Evolutionary conservation across 768 basidiomycete species (phyloP), one percentile per base, ranked within the genome.

Genomic region (Termitomyces sp.): DNA sequence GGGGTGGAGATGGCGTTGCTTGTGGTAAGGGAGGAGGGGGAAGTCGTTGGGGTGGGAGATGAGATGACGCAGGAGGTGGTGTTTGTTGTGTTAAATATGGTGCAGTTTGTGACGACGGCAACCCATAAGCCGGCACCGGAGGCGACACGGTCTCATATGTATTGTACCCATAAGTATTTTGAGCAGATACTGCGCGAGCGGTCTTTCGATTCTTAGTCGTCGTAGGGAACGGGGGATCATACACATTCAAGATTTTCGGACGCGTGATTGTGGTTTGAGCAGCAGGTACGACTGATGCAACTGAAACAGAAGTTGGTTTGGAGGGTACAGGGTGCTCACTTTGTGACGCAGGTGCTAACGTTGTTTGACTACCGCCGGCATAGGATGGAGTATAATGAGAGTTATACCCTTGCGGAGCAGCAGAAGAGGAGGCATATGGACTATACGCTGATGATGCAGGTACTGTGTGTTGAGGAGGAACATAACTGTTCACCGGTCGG

Each of bases 151-250:
- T 60, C 53, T 69, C 66, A 20, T 67, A 72, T 16, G 68, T 62
- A 39, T 68, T 67, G 59, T 70, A 69, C n/a, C 68, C 68, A 52
- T 66, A 66, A 28, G 63, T 20, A 28, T 60, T 59, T 39, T 65
- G 67, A 28, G 61, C 62, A 44, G 63, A 65, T 32, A 60, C 60
- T 44, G 55, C 55, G 39, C 71, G 69, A 24, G 67, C 63, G 20
- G 59, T 67, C 16, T 68, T 68, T 52, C 78, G 75, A 54, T 70
- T 75, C 52, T 73, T 72, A 60, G 76, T 81, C 18, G 77, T 72
- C 1, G 85, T 79, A 42, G 84, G 84, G 60, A 91, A 82, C 36
- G 90, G 90, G 2, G 90, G 90, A 66, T 92, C 90, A 66, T 91
- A 92, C 1, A 90, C 90, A 65, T 91, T 89, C 15, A 76, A 78